These are phyloP conservation scores for Trichoderma sp. DNA, from an alignment of 2,329 filamentous ascomycete species.

Conservation along the genomic window DNA sequence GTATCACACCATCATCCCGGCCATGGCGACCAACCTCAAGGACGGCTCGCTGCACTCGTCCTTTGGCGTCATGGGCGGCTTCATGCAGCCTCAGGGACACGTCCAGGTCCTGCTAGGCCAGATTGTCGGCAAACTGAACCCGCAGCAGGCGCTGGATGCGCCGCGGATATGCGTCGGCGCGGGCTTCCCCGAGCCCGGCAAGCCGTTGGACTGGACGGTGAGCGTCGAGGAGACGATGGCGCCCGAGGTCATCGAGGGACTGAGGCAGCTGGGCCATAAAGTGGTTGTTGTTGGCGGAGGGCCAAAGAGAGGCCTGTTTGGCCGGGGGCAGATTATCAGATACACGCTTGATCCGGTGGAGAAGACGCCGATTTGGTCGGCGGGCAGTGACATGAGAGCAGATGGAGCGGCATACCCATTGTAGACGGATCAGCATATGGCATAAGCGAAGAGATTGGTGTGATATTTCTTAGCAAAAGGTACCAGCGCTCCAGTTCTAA, in stretches of 20 bases:
- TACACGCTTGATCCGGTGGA: conserved; percentile 71
- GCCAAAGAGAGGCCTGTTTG: conserved; percentile 70
- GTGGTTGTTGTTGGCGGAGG: conserved; percentile 66
- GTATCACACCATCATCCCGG: conserved; percentile 97
- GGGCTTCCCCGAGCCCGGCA: conserved; percentile 63
- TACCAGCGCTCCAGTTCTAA: too few species aligned
- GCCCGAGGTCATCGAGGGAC: conserved; percentile 64
- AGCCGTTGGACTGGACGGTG: conserved; percentile 64
- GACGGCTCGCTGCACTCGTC: conserved; percentile 79
- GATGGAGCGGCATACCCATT: conserved; percentile 71
- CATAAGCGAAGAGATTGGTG: not conserved
- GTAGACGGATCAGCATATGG: conserved; percentile 25
- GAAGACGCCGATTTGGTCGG: conserved; percentile 75
- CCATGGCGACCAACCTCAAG: conserved; percentile 74
- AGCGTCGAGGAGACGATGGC: conserved; percentile 82
- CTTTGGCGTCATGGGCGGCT: conserved; percentile 96
- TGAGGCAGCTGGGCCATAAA: conserved; percentile 71
- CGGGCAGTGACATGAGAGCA: conserved; percentile 82
- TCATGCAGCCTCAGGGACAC: conserved; percentile 97
- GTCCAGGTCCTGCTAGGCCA: conserved; percentile 91
- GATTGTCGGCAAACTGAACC: conserved; percentile 76
- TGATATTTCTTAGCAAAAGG: not conserved
- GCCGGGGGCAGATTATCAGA: conserved; percentile 83
- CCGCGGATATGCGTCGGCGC: conserved; percentile 87
- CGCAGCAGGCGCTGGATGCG: conserved; percentile 87